Percentiles rank a stretch among this genome's conserved stretches.
Conservation (phyloP, 2,329 filamentous ascomycete species). For the Aspergillus sp. region DNA sequence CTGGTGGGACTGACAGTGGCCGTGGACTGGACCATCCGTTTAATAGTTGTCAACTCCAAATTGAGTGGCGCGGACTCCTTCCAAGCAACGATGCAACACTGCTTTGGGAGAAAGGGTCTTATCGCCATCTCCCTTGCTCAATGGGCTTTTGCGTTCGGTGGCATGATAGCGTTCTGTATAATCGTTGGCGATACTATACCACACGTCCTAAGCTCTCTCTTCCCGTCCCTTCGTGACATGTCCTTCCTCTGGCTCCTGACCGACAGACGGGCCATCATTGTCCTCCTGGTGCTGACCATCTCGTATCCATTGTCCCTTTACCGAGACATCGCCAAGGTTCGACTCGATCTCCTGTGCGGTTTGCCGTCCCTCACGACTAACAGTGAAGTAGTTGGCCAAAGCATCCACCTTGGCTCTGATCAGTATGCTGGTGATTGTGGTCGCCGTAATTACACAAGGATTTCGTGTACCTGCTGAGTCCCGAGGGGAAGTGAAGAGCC, state of each 20-base stretch:
- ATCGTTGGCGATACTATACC: constrained; percentile 97
- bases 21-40: constrained; percentile 95
- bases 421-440: constrained; percentile 87
- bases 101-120: constrained; percentile 83
- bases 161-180: constrained; percentile 97
- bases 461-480: constrained; percentile 69
- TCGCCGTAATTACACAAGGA: constrained; percentile 84
- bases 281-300: constrained; percentile 80
- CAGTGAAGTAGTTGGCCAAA: constrained; percentile 71
- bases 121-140: constrained; percentile 90
- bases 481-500: constrained; percentile 68
- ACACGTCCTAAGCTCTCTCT: constrained; percentile 78
- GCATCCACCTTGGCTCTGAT: constrained; percentile 89
- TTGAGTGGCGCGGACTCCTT: constrained; percentile 91
- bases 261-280: constrained; percentile 78
- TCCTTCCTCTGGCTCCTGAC: constrained; percentile 80
- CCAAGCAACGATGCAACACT: constrained; percentile 92
- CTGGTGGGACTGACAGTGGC: constrained; percentile 76
- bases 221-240: constrained; percentile 69
- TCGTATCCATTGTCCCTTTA: constrained; percentile 93
- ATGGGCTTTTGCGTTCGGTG: constrained; percentile 98
- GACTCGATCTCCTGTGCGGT: constrained; percentile 17
- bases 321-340: constrained; percentile 92
- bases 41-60: constrained; percentile 98
- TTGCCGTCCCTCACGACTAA: constrained; percentile 28